Percentiles rank a stretch among this genome's conserved stretches.
These are phyloP conservation scores for Coccinonectria pachysandricola DNA, from an alignment of 2,329 filamentous ascomycete species.

Conservation along the genomic window DNA sequence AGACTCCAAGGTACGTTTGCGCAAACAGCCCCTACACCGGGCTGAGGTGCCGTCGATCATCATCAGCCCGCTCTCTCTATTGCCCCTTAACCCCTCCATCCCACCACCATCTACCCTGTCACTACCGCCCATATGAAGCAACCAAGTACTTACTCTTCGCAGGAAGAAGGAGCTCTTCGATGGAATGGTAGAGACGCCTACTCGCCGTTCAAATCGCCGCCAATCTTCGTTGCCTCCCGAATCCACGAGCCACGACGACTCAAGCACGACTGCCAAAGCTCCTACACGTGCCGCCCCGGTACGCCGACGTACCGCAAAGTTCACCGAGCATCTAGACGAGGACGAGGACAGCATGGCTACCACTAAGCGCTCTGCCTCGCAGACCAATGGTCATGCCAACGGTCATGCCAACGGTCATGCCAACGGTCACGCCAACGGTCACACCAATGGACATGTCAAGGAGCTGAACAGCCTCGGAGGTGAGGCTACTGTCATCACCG, in stretches of 20 bases:
- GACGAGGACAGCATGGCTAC: constrained; percentile 24
- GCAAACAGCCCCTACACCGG: neutral
- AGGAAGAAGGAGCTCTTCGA: constrained; percentile 54
- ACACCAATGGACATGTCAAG: constrained; percentile 18
- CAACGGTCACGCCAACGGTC: constrained; percentile 22
- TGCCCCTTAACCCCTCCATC: neutral
- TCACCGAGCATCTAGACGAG: constrained; percentile 40
- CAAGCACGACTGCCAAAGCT: constrained; percentile 37
- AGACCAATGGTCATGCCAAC: constrained; percentile 23
- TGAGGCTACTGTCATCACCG: constrained; percentile 12
- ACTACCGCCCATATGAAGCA: neutral
- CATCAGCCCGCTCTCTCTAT: constrained; percentile 1
- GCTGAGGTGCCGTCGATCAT: neutral
- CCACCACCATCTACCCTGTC: too few species aligned
- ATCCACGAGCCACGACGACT: constrained; percentile 36
- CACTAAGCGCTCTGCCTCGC: constrained; percentile 20
- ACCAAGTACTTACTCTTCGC: constrained; percentile 4
- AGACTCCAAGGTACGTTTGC: constrained; percentile 26
- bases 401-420: constrained; percentile 10
- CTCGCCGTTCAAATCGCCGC: constrained; percentile 36
- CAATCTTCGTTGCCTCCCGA: constrained; percentile 38
- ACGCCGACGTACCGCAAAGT: constrained; percentile 39
- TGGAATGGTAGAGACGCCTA: constrained; percentile 50
- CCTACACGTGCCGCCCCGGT: constrained; percentile 24
- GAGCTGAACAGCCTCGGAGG: constrained; percentile 23